Conservation (phyloP, 2,329 filamentous ascomycete species). For the Trichoderma hamatum region DNA sequence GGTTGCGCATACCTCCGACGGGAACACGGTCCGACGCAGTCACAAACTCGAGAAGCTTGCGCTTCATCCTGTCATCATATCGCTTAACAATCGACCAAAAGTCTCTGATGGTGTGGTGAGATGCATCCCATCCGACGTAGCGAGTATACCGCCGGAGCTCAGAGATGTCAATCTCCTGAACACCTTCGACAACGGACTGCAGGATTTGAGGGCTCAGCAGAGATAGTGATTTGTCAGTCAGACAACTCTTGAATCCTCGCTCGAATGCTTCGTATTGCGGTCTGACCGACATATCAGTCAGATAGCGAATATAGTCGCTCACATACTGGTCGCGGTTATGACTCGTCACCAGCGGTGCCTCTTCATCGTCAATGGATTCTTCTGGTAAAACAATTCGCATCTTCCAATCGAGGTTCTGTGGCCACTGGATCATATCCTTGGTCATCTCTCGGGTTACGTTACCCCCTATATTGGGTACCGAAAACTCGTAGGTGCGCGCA, state of each 20-base stretch:
- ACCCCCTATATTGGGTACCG: slow-evolving; percentile 60
- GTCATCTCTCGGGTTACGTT: slow-evolving; percentile 62
- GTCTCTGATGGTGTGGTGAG: slow-evolving; percentile 69
- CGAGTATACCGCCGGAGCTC: slow-evolving; percentile 71
- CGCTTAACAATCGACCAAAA: slow-evolving; percentile 82
- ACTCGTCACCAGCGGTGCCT: slow-evolving; percentile 76
- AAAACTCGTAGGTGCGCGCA: slow-evolving; percentile 84
- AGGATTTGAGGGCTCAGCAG: slow-evolving; percentile 73
- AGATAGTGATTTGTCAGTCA: slow-evolving; percentile 69
- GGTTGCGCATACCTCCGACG: slow-evolving; percentile 77
- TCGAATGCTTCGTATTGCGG: slow-evolving; percentile 81
- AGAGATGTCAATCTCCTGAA: slow-evolving; percentile 75
- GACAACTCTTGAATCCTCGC: slow-evolving; percentile 75
- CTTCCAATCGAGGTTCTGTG: slow-evolving; percentile 49
- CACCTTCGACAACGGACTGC: slow-evolving; percentile 80
- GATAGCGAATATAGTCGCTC: slow-evolving; percentile 80
- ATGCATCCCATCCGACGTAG: slow-evolving; percentile 79
- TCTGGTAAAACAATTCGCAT: slow-evolving; percentile 29
- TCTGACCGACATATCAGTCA: slow-evolving; percentile 75
- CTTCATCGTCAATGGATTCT: slow-evolving; percentile 37
- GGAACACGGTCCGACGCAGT: slow-evolving; percentile 91
- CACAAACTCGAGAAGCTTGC: slow-evolving; percentile 85
- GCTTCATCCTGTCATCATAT: slow-evolving; percentile 70
- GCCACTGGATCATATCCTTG: slow-evolving; percentile 50
- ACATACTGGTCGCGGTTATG: slow-evolving; percentile 79